phyloP scores from a whole-genome alignment of 768 basidiomycete species.

The Leucocoprinus sp. region DNA sequence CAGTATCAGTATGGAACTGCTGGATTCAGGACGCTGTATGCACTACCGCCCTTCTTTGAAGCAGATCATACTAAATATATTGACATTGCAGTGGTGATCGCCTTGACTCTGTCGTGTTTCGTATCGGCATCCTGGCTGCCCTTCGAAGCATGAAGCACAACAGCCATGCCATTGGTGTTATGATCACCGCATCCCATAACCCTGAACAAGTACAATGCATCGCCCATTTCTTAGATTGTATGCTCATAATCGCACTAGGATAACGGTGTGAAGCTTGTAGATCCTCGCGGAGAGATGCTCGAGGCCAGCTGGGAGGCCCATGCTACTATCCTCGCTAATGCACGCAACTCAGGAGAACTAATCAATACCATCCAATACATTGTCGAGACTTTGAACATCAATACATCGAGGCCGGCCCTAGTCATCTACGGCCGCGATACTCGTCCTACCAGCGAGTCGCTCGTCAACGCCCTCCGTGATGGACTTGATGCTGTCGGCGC shows the following conservation, averaged over 20 bases:
- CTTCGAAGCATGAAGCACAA: constrained; percentile 87
- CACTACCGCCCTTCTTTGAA: constrained; percentile 8
- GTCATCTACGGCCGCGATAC: constrained; percentile 94
- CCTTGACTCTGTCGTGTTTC: constrained; percentile 89
- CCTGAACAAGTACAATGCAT: constrained; percentile 75
- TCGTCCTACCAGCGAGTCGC: constrained; percentile 72
- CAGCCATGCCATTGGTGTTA: constrained; percentile 90
- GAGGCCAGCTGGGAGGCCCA: constrained; percentile 87
- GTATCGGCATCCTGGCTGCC: constrained; percentile 84
- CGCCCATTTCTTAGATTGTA: constrained; percentile 1
- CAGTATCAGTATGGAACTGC: constrained; percentile 89
- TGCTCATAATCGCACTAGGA: constrained; percentile 46
- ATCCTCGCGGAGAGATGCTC: constrained; percentile 96
- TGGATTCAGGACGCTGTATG: constrained; percentile 87
- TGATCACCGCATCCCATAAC: constrained; percentile 99
- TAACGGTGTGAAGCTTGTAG: constrained; percentile 97
- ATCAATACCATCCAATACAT: constrained; percentile 53
- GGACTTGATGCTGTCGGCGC: constrained; percentile 72
- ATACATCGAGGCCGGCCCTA: constrained; percentile 66
- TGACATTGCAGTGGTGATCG: constrained; percentile 42
- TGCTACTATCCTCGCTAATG: constrained; percentile 84
- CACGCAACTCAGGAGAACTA: constrained; percentile 66
- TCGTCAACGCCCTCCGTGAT: constrained; percentile 73
- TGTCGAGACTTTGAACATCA: constrained; percentile 60
- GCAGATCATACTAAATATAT: constrained; percentile 10